A percentile compares a stretch with the other conserved stretches of the same genome.
These are phyloP conservation scores for Gracilaria gracilis DNA, from an alignment of 23 red algal species.

Conservation along the genomic window DNA sequence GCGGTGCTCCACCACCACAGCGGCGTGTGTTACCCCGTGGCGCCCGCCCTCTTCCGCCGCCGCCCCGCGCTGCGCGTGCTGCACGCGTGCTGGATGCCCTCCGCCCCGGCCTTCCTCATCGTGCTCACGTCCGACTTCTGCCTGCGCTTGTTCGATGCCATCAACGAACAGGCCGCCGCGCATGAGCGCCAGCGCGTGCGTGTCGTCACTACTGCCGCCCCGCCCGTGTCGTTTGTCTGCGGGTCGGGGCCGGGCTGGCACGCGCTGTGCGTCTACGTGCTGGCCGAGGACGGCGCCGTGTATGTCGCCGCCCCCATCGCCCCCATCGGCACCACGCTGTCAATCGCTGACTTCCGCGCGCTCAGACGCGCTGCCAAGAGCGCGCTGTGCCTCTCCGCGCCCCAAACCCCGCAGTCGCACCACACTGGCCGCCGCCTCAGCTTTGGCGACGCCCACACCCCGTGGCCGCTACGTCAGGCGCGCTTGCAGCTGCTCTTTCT, in stretches of 20 bases:
- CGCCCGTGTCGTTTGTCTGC: slow-evolving; percentile 65
- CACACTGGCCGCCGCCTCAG: background rate
- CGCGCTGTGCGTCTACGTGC: slow-evolving; percentile 53
- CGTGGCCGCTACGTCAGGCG: slow-evolving; percentile 60
- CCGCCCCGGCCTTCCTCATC: slow-evolving; percentile 58
- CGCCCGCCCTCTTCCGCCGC: slow-evolving; percentile 2
- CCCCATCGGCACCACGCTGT: slow-evolving; percentile 45
- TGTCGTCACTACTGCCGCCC: slow-evolving; percentile 28
- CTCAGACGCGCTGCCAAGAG: background rate
- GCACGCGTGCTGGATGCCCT: slow-evolving; percentile 43
- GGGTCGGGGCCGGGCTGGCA: slow-evolving; percentile 57
- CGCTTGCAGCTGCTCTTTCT: slow-evolving; percentile 50
- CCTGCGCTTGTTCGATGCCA: slow-evolving; percentile 62
- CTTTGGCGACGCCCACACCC: slow-evolving; percentile 28
- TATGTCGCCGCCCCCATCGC: slow-evolving; percentile 71
- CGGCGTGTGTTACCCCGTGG: slow-evolving; percentile 26
- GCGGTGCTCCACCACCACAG: slow-evolving; percentile 15
- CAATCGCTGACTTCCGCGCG: background rate
- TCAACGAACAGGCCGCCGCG: slow-evolving; percentile 11
- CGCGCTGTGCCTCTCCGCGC: background rate
- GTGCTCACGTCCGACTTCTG: slow-evolving; percentile 61
- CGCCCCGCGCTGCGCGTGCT: slow-evolving; percentile 53
- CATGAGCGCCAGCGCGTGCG: slow-evolving; percentile 46
- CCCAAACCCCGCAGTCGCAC: background rate
- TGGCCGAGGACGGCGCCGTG: slow-evolving; percentile 52